A percentile compares a stretch with the other conserved stretches of the same genome.
Evolutionary conservation across 2,329 filamentous ascomycete species (phyloP).

Genomic region (Penicillium crustosum): DNA sequence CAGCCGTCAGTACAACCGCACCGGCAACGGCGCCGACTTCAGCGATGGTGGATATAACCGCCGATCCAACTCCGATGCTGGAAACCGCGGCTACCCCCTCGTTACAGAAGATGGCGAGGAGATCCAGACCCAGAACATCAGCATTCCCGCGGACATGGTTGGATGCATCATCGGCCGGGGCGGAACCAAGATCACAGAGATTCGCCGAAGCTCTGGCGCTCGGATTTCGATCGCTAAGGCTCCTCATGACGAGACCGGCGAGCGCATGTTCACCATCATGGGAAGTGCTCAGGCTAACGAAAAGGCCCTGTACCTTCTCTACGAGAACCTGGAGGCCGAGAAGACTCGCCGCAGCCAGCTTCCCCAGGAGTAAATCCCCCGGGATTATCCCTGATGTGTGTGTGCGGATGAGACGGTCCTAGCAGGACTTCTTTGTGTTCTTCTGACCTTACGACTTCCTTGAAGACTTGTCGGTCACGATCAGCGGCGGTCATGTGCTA

Average conservation of each 20-base stretch:
- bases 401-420: constrained; percentile 20
- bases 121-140: constrained; percentile 98
- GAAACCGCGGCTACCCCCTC: constrained; percentile 75
- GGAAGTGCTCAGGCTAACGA: constrained; percentile 92
- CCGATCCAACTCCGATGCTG: constrained; percentile 80
- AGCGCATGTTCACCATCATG: constrained; percentile 99
- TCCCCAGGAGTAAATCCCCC: constrained; percentile 53
- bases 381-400: constrained; percentile 9
- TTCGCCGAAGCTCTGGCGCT: constrained; percentile 92
- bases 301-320: constrained; percentile 90
- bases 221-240: constrained; percentile 98
- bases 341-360: constrained; percentile 96
- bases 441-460: constrained; percentile 29
- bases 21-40: constrained; percentile 96
- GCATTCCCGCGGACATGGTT: constrained; percentile 99
- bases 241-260: constrained; percentile 93
- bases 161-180: constrained; percentile 97
- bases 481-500: constrained; percentile 31
- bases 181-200: constrained; percentile 97
- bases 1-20: constrained; percentile 79
- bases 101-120: constrained; percentile 97
- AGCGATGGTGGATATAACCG: constrained; percentile 78
- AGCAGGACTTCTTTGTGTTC: constrained; percentile 21
- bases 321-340: constrained; percentile 98
- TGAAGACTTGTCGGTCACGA: constrained; percentile 32